Conservation (phyloP, 2,329 filamentous ascomycete genomes). For the Paraphaeosphaeria sporulosa region DNA sequence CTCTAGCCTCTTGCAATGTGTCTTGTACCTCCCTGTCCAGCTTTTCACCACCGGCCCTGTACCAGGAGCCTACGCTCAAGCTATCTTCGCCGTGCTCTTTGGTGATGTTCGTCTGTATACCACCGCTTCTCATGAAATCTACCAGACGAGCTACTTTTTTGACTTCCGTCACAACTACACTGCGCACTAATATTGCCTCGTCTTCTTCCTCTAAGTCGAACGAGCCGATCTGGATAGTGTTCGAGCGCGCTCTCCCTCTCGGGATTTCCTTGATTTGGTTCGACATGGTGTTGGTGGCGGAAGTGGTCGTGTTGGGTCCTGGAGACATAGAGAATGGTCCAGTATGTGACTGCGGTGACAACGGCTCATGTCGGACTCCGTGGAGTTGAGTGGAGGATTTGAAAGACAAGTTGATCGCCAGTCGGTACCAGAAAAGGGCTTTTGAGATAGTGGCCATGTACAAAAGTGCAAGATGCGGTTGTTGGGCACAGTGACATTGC, state of each 20-base stretch:
- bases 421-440: slow-evolving; percentile 7
- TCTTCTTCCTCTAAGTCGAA: slow-evolving; percentile 13
- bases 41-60: slow-evolving; percentile 1
- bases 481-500: slow-evolving; percentile 11
- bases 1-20: neutral
- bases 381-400: neutral
- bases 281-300: neutral
- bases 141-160: slow-evolving; percentile 1
- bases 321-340: neutral
- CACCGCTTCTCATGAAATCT: neutral
- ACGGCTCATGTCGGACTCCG: neutral
- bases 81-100: neutral
- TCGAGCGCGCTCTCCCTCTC: neutral
- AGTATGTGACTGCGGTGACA: neutral
- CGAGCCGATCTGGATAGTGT: slow-evolving; percentile 1
- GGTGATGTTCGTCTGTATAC: neutral
- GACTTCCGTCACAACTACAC: neutral
- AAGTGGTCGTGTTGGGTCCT: neutral
- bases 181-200: neutral
- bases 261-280: neutral
- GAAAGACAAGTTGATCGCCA: slow-evolving; percentile 1
- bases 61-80: neutral
- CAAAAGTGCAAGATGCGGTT: slow-evolving; percentile 4
- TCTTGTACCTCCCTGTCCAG: neutral
- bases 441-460: slow-evolving; percentile 11